Percentiles rank a stretch among this genome's conserved stretches.
Conservation (phyloP, 352 stramenopile species). For the Phytophthora foliorum region DNA sequence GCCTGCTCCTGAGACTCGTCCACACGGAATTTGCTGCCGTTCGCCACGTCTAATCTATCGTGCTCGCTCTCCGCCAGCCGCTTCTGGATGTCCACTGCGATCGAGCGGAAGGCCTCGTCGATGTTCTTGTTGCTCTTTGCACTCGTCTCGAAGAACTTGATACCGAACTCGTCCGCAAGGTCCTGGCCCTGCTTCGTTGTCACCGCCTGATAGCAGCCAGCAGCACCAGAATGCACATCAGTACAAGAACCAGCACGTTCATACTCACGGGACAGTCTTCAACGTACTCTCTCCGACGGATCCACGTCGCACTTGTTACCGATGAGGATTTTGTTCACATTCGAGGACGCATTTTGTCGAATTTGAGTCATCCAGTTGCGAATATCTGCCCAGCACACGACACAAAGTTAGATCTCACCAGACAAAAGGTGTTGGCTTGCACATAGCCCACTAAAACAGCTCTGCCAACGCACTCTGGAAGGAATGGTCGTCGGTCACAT, state of each 20-base stretch:
- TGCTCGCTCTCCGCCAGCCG: conserved; percentile 87
- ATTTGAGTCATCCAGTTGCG: conserved; percentile 94
- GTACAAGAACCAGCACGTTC: conserved; percentile 13
- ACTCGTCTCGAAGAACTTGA: conserved; percentile 96
- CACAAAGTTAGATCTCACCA: too few relatives aligned
- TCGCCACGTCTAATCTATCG: conserved; percentile 91
- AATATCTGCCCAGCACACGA: conserved; percentile 60
- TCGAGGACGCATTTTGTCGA: conserved; percentile 98
- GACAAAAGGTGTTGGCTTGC: background rate
- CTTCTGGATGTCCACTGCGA: conserved; percentile 92
- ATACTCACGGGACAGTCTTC: background rate
- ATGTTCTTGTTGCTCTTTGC: conserved; percentile 96
- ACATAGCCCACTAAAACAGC: background rate
- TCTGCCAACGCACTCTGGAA: conserved; percentile 82
- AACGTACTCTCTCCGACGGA: conserved; percentile 92
- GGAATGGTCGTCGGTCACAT: conserved; percentile 93
- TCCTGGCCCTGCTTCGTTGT: conserved; percentile 94
- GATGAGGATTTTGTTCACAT: conserved; percentile 99
- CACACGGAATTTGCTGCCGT: conserved; percentile 86
- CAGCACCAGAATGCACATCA: conserved; percentile 21
- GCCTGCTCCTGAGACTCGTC: conserved; percentile 82
- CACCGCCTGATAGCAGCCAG: conserved; percentile 70
- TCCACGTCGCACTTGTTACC: conserved; percentile 99
- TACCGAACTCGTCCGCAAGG: conserved; percentile 94
- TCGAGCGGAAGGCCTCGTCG: conserved; percentile 89